These are phyloP conservation scores for Chalciporus sp. DNA, from an alignment of 1,284 basidiomycete species.

Conservation along the genomic window DNA sequence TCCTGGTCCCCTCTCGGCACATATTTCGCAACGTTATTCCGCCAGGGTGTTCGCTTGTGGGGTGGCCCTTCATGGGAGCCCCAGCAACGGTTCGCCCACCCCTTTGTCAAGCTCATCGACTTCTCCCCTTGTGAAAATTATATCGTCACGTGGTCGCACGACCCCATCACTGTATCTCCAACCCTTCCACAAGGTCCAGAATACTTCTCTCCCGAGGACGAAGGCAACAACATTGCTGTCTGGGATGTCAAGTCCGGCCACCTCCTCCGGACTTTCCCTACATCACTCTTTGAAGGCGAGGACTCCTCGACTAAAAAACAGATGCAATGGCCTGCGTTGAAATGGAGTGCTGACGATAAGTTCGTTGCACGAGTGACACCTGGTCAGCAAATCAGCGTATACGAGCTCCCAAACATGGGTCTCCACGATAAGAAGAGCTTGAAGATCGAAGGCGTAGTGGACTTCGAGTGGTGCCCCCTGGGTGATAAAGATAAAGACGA, in stretches of 20 bases:
- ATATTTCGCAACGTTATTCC: slow-evolving; percentile 91
- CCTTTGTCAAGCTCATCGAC: slow-evolving; percentile 94
- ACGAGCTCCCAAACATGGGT: slow-evolving; percentile 94
- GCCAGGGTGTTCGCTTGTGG: slow-evolving; percentile 96
- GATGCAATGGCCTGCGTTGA: slow-evolving; percentile 94
- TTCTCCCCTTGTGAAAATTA: slow-evolving; percentile 98
- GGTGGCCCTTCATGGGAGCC: slow-evolving; percentile 89
- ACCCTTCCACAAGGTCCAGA: slow-evolving; percentile 82
- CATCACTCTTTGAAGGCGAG: slow-evolving; percentile 57
- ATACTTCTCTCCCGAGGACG: slow-evolving; percentile 91
- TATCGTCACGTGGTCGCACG: slow-evolving; percentile 97
- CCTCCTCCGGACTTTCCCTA: slow-evolving; percentile 92
- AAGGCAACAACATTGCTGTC: slow-evolving; percentile 95
- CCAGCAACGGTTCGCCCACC: slow-evolving; percentile 92
- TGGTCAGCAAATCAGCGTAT: slow-evolving; percentile 93
- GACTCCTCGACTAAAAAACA: slow-evolving; percentile 68
- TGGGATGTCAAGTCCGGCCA: slow-evolving; percentile 97
- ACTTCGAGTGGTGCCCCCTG: slow-evolving; percentile 99
- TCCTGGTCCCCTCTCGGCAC: slow-evolving; percentile 98
- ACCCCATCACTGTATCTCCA: slow-evolving; percentile 88
- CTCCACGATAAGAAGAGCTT: slow-evolving; percentile 96
- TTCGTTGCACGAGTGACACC: slow-evolving; percentile 87
- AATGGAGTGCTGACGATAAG: slow-evolving; percentile 98
- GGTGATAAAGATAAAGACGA: slow-evolving; percentile 88
- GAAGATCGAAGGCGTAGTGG: slow-evolving; percentile 97